A percentile compares a stretch with the other conserved stretches of the same genome.
These are phyloP conservation scores for Mucor mucedo DNA, from an alignment of 371 early-diverging fungal genomes.

Conservation along the genomic window DNA sequence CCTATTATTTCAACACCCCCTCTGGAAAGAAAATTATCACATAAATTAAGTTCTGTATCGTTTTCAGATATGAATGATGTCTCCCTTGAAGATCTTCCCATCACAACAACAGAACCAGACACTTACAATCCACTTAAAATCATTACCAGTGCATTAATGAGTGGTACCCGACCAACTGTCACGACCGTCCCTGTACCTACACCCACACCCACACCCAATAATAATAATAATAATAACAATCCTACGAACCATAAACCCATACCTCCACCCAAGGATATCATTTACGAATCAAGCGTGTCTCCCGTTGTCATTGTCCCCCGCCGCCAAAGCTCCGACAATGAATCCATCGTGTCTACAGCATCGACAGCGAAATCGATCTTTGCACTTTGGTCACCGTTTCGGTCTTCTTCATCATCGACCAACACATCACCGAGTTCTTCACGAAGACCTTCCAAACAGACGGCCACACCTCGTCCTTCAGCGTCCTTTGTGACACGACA, in stretches of 20 bases:
- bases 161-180: slow-evolving; percentile 17
- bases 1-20: not conserved
- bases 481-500: slow-evolving; percentile 31
- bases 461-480: slow-evolving; percentile 20
- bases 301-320: not conserved
- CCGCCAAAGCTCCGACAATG: slow-evolving; percentile 24
- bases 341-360: slow-evolving; percentile 11
- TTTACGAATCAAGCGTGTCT: not conserved
- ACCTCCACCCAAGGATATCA: slow-evolving; percentile 11
- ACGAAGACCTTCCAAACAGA: slow-evolving; percentile 27
- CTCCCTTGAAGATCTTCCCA: slow-evolving; percentile 7
- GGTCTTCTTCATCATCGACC: slow-evolving; percentile 19
- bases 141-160: slow-evolving; percentile 20
- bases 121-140: slow-evolving; percentile 18
- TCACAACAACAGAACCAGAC: not conserved
- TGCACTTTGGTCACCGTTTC: slow-evolving; percentile 30
- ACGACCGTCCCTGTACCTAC: slow-evolving; percentile 16
- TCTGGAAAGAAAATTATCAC: slow-evolving; percentile 7
- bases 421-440: slow-evolving; percentile 20
- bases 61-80: slow-evolving; percentile 19
- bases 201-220: not conserved
- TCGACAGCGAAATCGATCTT: slow-evolving; percentile 25
- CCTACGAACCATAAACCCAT: no score
- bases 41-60: slow-evolving; percentile 10
- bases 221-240: no score